phyloP scores from a whole-genome alignment of 2,329 filamentous ascomycete genomes.

The Penicillium olsonii region DNA sequence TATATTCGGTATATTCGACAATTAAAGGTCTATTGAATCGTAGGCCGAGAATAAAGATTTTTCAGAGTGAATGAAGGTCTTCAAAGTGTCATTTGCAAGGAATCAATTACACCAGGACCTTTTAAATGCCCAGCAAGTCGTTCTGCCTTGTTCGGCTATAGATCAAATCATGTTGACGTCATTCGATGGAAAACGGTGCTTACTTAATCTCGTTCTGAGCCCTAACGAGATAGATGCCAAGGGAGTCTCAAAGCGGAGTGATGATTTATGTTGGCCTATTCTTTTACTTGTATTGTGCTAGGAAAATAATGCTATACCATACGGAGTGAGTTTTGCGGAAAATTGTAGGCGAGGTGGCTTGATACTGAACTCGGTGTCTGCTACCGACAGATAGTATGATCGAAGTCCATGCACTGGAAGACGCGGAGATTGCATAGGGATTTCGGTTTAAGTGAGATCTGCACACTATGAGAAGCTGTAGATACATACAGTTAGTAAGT shows the following conservation, averaged over 20 bases:
- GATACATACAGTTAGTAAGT: neutral
- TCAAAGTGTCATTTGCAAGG: neutral
- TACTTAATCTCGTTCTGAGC: conserved; percentile 13
- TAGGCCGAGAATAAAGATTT: no score
- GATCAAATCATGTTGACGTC: conserved; percentile 31
- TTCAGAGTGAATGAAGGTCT: no score
- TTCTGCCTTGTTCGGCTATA: conserved; percentile 13
- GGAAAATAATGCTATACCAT: no score
- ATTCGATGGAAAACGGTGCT: conserved; percentile 12
- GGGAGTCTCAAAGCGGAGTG: neutral
- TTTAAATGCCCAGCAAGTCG: neutral
- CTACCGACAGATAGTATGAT: neutral
- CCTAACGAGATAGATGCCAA: neutral
- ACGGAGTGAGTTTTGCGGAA: no score
- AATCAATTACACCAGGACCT: neutral
- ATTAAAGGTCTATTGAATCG: no score
- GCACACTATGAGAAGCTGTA: neutral
- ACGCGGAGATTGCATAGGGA: neutral
- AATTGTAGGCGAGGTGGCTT: no score
- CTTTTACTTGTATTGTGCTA: no score
- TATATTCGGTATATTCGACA: neutral
- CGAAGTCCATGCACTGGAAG: neutral
- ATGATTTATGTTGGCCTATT: neutral
- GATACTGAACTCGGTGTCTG: neutral
- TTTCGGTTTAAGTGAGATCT: neutral